Conservation (phyloP, 345 rosid genomes). For the Abelmoschus esculentus region DNA sequence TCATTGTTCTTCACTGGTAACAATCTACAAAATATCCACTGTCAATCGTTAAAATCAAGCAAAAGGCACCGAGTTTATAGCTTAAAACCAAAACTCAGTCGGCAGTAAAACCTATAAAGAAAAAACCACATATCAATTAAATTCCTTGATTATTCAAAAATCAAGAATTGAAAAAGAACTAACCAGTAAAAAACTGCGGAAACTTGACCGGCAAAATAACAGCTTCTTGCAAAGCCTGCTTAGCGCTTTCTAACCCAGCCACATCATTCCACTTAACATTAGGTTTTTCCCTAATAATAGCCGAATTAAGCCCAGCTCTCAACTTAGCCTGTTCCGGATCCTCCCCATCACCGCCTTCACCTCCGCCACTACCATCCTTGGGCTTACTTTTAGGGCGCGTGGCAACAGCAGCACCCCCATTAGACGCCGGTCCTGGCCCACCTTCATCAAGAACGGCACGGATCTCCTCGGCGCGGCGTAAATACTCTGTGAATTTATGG, state of each 20-base stretch:
- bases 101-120: background rate
- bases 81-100: background rate
- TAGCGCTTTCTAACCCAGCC: constrained; percentile 83
- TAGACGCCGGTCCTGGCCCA: constrained; percentile 50
- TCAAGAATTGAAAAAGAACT: background rate
- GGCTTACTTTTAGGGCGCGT: constrained; percentile 64
- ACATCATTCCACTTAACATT: constrained; percentile 74
- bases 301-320: constrained; percentile 61
- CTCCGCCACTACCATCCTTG: constrained; percentile 49
- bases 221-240: constrained; percentile 79
- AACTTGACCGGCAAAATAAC: constrained; percentile 77
- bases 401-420: constrained; percentile 68
- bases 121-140: background rate
- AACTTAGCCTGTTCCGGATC: constrained; percentile 67
- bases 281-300: constrained; percentile 72
- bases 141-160: background rate
- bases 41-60: background rate
- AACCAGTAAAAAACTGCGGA: constrained; percentile 80
- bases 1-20: no score
- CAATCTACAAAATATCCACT: no score
- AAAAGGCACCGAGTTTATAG: no score
- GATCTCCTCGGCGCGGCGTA: constrained; percentile 84
- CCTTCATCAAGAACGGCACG: constrained; percentile 68
- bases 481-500: constrained; percentile 71
- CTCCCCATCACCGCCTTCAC: constrained; percentile 52